These are phyloP conservation scores for Iodosphaeria phyllophila DNA, from an alignment of 2,329 filamentous ascomycete species.

Conservation along the genomic window DNA sequence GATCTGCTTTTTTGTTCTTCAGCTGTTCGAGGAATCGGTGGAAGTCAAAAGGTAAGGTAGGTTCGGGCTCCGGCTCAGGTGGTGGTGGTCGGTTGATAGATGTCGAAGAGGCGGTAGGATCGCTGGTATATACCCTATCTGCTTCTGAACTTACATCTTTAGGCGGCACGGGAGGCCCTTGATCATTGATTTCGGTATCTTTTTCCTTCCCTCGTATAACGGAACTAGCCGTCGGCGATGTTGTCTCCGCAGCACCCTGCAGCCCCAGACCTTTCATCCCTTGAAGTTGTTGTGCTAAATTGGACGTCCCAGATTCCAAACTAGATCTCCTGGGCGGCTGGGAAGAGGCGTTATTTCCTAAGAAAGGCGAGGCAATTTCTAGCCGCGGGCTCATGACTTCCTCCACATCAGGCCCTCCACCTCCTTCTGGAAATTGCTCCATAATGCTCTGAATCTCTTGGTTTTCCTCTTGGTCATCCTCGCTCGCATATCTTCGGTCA, in stretches of 20 bases:
- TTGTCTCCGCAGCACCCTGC: no score
- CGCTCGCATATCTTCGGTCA: conserved; percentile 35
- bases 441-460: conserved; percentile 95
- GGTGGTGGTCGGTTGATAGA: conserved; percentile 47
- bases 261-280: conserved; percentile 25
- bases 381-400: conserved; percentile 86
- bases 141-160: conserved; percentile 35
- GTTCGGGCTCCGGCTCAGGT: conserved; percentile 61
- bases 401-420: conserved; percentile 51
- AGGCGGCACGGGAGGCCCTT: conserved; percentile 37
- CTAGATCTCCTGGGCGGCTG: conserved; percentile 78
- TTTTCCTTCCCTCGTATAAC: conserved; percentile 18
- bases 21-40: conserved; percentile 93
- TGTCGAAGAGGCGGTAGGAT: conserved; percentile 25
- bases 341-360: conserved; percentile 40
- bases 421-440: conserved; percentile 75
- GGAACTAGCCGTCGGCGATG: no score
- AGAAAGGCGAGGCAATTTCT: conserved; percentile 63
- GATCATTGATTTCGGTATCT: conserved; percentile 19
- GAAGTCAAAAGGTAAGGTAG: conserved; percentile 84
- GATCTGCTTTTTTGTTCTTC: conserved; percentile 91
- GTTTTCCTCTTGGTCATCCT: conserved; percentile 47
- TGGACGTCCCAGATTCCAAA: conserved; percentile 49
- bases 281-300: conserved; percentile 27
- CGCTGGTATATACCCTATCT: no score